A percentile compares a stretch with the other conserved stretches of the same genome.
Conservation (phyloP, 768 basidiomycete species). For the Amyloporia xantha region DNA sequence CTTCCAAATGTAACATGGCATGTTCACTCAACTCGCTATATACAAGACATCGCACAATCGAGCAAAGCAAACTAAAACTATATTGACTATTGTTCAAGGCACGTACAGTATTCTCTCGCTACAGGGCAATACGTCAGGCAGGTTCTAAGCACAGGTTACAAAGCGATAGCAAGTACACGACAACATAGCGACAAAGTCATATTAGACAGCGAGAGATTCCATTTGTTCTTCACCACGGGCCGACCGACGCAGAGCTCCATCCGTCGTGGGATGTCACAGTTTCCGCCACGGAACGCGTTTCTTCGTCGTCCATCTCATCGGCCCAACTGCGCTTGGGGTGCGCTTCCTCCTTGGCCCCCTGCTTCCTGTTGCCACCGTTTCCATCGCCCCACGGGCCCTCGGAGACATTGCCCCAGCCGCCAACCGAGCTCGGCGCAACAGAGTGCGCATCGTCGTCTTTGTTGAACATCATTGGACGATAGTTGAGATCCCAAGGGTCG, state of each 20-base stretch:
- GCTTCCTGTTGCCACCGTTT: background rate
- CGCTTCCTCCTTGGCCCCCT: background rate
- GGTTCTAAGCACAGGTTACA: background rate
- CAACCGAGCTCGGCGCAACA: constrained; percentile 1
- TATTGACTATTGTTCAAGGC: no score
- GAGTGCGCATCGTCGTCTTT: background rate
- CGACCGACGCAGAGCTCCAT: constrained; percentile 11
- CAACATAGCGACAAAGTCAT: background rate
- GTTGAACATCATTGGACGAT: background rate
- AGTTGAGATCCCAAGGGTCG: background rate
- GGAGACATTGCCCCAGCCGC: constrained; percentile 6
- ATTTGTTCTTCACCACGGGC: constrained; percentile 10
- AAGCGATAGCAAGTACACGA: background rate
- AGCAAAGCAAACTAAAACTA: no score
- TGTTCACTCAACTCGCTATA: no score
- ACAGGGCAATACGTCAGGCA: no score
- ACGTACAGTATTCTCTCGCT: no score
- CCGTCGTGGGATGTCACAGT: constrained; percentile 2
- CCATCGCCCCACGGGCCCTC: constrained; percentile 4
- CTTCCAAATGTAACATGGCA: background rate
- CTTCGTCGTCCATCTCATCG: constrained; percentile 7
- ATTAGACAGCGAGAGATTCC: background rate
- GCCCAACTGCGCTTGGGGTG: constrained; percentile 5
- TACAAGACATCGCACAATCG: no score
- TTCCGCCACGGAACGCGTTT: constrained; percentile 5